Evolutionary conservation across 192 early-diverging fungal species (phyloP), one percentile per base, ranked within the genome.

Genomic region (Rhizoclosmatium sp.): DNA sequence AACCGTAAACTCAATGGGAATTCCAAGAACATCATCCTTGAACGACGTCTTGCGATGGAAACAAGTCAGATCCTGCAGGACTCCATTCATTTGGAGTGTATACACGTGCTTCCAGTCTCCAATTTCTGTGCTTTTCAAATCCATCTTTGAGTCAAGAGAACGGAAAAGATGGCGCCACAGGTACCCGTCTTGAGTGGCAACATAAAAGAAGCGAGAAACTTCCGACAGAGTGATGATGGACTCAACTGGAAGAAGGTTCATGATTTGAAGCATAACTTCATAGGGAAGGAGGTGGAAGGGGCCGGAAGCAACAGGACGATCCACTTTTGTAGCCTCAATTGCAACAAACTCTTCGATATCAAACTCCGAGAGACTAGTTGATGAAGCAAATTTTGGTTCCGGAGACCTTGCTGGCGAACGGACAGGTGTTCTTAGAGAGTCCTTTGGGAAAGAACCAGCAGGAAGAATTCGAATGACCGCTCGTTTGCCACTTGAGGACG

Each of bases 1-100:
- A 14, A 81, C 70, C 4, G 82, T 83, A 48, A 77, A 81, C 9
- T 71, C 71, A 59, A 83, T 73, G 42, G 82, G 82, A 9, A 83
- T 31, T 3, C 82, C 82, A 23, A 83, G 60, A 16, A 83, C 70
- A 44, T 80, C 82, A 46, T 83, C 82, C 47, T 75, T 66, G 64
- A 75, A 83, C 31, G 75, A 56, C 1, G 65, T 48, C 40, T 81
- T 80, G 14, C 75, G 80, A 31, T 67, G 62, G 40, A 66, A 83
- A 65, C 82, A 83, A 19, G 73, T 62, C 75, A 83, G 65, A 21
- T 81, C 82, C 21, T 76, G 44, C 45, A 75, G 66, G 47, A 70
- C 80, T 4, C 75, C 75, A n/a, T n/a, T 76, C 62, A 76, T 56
- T 76, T 76, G 75, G 16, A 76, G 10, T 5, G 31, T 61, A 47